Conservation (phyloP, 1,284 basidiomycete species). For the Abortiporus biennis region DNA sequence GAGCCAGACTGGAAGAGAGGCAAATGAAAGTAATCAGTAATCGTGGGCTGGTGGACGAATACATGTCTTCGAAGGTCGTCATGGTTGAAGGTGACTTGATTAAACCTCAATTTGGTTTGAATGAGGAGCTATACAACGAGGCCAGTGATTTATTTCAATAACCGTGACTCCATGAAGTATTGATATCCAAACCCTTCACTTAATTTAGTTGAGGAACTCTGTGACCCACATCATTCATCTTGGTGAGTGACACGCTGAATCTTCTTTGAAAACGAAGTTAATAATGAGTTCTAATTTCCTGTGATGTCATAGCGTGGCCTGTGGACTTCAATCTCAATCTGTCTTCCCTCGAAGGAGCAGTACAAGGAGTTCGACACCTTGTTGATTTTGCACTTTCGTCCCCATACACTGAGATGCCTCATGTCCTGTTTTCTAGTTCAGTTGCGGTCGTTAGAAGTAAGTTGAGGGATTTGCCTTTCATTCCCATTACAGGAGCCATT, state of each 20-base stretch:
- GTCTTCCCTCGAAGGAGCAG: constrained; percentile 11
- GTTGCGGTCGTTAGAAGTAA: constrained; percentile 18
- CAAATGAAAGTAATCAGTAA: constrained; percentile 5
- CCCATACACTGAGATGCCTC: constrained; percentile 13
- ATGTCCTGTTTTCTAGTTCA: constrained; percentile 24
- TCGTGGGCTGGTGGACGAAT: constrained; percentile 3
- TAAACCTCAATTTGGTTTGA: no score
- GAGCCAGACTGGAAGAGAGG: no score
- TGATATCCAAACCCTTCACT: no score
- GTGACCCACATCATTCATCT: constrained; percentile 14
- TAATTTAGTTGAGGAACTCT: no score
- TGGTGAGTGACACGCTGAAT: no score
- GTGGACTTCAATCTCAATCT: constrained; percentile 27
- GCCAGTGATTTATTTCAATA: no score
- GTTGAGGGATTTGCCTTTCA: no score
- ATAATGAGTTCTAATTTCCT: no score
- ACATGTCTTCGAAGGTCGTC: constrained; percentile 23
- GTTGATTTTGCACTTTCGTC: constrained; percentile 20
- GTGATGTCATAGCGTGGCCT: constrained; percentile 23
- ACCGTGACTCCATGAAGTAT: no score
- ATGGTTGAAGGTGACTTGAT: constrained; percentile 29
- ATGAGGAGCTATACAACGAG: no score
- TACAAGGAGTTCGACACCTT: constrained; percentile 8
- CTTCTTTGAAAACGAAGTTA: no score
- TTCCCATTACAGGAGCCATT: not conserved